Conservation (phyloP, 371 early-diverging fungal species). For the Dichotomocladium elegans region DNA sequence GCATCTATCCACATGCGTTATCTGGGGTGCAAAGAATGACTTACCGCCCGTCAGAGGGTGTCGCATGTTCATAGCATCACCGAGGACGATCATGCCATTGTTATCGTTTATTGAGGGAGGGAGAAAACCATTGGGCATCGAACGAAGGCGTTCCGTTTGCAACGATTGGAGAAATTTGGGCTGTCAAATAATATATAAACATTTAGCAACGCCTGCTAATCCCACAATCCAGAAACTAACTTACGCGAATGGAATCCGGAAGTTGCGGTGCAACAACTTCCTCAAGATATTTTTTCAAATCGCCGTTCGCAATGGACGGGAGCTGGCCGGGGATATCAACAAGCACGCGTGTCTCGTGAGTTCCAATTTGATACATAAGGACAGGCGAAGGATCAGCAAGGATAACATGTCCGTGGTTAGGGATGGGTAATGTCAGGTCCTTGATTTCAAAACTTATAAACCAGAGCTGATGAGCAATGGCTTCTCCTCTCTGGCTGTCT, state of each 20-base stretch:
- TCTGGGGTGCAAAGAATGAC: background rate
- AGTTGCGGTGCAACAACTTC: constrained; percentile 63
- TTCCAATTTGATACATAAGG: constrained; percentile 91
- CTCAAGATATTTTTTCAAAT: constrained; percentile 61
- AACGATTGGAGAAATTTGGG: constrained; percentile 64
- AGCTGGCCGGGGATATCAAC: constrained; percentile 91
- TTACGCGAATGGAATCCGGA: constrained; percentile 61
- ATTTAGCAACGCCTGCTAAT: too few relatives aligned
- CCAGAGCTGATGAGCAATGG: background rate
- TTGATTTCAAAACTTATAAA: constrained; percentile 50
- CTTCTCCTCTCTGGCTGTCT: background rate
- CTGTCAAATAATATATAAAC: too few relatives aligned
- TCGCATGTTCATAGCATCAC: constrained; percentile 94
- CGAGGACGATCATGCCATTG: constrained; percentile 77
- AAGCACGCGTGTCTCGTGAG: constrained; percentile 86
- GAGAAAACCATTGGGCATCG: constrained; percentile 89
- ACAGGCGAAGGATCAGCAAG: constrained; percentile 84
- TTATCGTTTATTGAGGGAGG: constrained; percentile 68
- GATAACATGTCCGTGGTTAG: constrained; percentile 88
- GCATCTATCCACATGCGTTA: constrained; percentile 49
- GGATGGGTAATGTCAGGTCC: constrained; percentile 73
- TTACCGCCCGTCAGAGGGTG: constrained; percentile 90
- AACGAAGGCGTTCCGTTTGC: constrained; percentile 69
- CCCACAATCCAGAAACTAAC: too few relatives aligned
- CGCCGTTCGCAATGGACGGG: constrained; percentile 65